A percentile compares a stretch with the other conserved stretches of the same genome.
Conservation (phyloP, 2,329 filamentous ascomycete genomes). For the Trichoderma sp. region DNA sequence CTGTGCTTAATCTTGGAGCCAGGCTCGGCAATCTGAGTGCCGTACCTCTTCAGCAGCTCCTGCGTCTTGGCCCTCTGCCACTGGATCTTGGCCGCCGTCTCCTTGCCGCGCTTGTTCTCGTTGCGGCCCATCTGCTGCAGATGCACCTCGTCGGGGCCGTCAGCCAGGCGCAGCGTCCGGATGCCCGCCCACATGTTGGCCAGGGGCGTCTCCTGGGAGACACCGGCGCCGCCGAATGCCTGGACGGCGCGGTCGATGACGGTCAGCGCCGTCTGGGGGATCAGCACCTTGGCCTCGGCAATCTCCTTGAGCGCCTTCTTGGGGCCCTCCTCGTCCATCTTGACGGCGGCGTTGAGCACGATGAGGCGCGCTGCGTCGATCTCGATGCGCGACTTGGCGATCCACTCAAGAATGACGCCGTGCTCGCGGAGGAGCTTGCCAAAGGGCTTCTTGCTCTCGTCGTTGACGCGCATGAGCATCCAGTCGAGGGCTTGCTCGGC, state of each 20-base stretch:
- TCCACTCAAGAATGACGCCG: slow-evolving; percentile 93
- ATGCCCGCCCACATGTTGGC: slow-evolving; percentile 80
- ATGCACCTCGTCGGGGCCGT: slow-evolving; percentile 97
- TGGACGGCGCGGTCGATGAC: slow-evolving; percentile 96
- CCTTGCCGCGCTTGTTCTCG: slow-evolving; percentile 71
- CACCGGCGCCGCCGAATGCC: slow-evolving; percentile 85
- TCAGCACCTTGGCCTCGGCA: slow-evolving; percentile 89
- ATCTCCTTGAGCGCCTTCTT: slow-evolving; percentile 93
- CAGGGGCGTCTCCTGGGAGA: slow-evolving; percentile 92
- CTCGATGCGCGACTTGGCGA: slow-evolving; percentile 87
- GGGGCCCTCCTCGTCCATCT: slow-evolving; percentile 86
- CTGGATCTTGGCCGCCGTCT: slow-evolving; percentile 62
- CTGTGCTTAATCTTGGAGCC: slow-evolving; percentile 54
- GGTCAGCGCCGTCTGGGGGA: slow-evolving; percentile 77
- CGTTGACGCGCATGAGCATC: slow-evolving; percentile 93
- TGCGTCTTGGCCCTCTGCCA: slow-evolving; percentile 67
- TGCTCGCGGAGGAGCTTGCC: slow-evolving; percentile 85
- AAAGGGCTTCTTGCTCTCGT: slow-evolving; percentile 87
- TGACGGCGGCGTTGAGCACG: slow-evolving; percentile 91
- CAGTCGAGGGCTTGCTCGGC: slow-evolving; percentile 91
- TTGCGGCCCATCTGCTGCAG: slow-evolving; percentile 77
- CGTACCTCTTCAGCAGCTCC: slow-evolving; percentile 65
- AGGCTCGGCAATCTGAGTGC: slow-evolving; percentile 50
- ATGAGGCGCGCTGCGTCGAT: slow-evolving; percentile 89
- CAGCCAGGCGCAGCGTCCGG: slow-evolving; percentile 80